Evolutionary conservation across 441 rosid species (phyloP).

Genomic region (Syzygium syzygioides): DNA sequence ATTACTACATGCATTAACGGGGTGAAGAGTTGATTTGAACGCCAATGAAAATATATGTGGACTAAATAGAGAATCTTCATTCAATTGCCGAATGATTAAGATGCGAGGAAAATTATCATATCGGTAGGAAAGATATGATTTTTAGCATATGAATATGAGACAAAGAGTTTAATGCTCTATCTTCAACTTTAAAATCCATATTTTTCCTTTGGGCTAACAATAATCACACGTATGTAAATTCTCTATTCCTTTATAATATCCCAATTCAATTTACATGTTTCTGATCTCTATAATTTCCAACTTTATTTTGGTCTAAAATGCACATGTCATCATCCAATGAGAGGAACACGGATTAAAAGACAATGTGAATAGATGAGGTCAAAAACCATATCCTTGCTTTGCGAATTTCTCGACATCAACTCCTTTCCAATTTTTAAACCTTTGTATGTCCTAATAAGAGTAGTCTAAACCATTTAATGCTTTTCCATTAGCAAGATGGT

Average conservation of each 20-base stretch:
- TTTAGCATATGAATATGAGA: neutral
- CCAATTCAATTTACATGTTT: neutral
- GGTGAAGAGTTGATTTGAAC: neutral
- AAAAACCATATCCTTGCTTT: no score
- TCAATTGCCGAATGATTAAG: neutral
- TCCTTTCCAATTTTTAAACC: no score
- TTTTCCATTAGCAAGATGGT: no score
- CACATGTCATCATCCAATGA: neutral
- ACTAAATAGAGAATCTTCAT: neutral
- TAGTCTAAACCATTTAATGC: no score
- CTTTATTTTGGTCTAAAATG: neutral
- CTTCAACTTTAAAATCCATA: neutral
- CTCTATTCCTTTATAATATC: neutral
- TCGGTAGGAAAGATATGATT: neutral
- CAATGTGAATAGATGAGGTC: neutral
- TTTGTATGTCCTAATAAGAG: no score
- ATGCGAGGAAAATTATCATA: neutral
- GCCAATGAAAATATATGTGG: rapidly evolving
- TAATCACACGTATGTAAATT: neutral
- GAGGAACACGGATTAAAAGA: neutral
- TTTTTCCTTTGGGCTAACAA: neutral
- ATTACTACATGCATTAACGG: neutral
- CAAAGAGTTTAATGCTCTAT: neutral
- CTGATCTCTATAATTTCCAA: neutral
- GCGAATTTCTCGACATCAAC: no score